Evolutionary conservation across 495 filamentous ascomycete genomes (phyloP).

Genomic region (Annulohypoxylon stygium): DNA sequence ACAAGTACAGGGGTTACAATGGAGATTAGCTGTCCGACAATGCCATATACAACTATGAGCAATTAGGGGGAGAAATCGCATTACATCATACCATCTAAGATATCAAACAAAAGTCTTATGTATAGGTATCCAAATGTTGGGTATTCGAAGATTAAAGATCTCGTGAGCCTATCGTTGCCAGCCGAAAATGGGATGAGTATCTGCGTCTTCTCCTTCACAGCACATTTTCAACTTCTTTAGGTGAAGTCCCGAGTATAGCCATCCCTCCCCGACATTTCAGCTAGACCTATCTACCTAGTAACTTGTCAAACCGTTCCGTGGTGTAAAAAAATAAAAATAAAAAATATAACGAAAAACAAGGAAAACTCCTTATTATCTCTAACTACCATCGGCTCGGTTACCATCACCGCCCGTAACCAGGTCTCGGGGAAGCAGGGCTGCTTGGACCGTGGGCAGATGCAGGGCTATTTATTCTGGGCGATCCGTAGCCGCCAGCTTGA

Average conservation of each 20-base stretch:
- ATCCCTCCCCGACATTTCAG: neutral
- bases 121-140: constrained; percentile 10
- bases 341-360: neutral
- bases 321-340: neutral
- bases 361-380: constrained; percentile 16
- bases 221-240: constrained; percentile 9
- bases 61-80: neutral
- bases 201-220: constrained; percentile 3
- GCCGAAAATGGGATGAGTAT: constrained; percentile 34
- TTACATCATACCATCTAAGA: constrained; percentile 7
- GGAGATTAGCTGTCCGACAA: neutral
- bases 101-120: constrained; percentile 9
- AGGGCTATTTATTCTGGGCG: constrained; percentile 37
- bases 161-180: constrained; percentile 39
- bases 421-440: constrained; percentile 31
- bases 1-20: neutral
- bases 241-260: neutral
- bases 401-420: constrained; percentile 25
- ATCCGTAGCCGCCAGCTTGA: constrained; percentile 40
- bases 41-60: neutral
- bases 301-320: neutral
- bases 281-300: neutral
- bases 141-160: constrained; percentile 29
- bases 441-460: constrained; percentile 35
- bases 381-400: neutral